Percentiles rank a stretch among this genome's conserved stretches.
Evolutionary conservation across 2,329 filamentous ascomycete species (phyloP).

Genomic region (Falciphora oryzae): DNA sequence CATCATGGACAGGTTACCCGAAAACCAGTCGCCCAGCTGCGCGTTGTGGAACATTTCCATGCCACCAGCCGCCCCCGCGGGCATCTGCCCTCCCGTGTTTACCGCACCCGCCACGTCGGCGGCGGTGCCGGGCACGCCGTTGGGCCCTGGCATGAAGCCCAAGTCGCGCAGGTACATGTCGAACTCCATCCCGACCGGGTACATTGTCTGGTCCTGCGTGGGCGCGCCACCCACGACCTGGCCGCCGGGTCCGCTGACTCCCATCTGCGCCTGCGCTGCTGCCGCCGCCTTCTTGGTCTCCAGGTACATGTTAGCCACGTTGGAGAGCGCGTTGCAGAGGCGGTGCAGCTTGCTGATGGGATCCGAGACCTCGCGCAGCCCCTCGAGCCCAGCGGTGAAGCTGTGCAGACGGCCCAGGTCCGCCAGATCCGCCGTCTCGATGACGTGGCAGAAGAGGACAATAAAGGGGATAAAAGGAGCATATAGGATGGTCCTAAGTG

Average conservation of each 20-base stretch:
- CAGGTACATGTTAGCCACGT: slow-evolving; percentile 56
- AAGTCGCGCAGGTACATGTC: slow-evolving; percentile 60
- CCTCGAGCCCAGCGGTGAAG: slow-evolving; percentile 51
- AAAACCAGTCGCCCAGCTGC: slow-evolving; percentile 60
- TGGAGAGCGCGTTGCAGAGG: slow-evolving; percentile 56
- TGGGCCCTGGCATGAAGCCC: slow-evolving; percentile 53
- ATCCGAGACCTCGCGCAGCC: slow-evolving; percentile 46
- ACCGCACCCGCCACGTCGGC: slow-evolving; percentile 23
- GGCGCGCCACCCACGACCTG: slow-evolving; percentile 4
- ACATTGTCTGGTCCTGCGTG: slow-evolving; percentile 32
- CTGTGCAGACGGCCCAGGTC: slow-evolving; percentile 51
- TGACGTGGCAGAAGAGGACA: slow-evolving; percentile 51
- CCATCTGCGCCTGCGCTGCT: slow-evolving; percentile 19
- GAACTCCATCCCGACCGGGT: slow-evolving; percentile 52
- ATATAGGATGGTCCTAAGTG: slow-evolving; percentile 44
- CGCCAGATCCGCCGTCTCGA: slow-evolving; percentile 44
- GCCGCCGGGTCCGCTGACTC: not conserved
- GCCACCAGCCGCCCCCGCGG: no score
- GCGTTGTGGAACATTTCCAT: slow-evolving; percentile 17
- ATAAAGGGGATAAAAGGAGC: slow-evolving; percentile 56
- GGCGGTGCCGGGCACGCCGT: slow-evolving; percentile 50
- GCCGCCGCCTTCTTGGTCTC: slow-evolving; percentile 41
- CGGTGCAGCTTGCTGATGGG: slow-evolving; percentile 54
- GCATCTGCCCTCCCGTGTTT: not conserved
- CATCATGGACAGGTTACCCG: slow-evolving; percentile 62